Evolutionary conservation across 2,329 filamentous ascomycete genomes (phyloP), one percentile per base, ranked within the genome.

Genomic region (Neodidymelliopsis sp.): DNA sequence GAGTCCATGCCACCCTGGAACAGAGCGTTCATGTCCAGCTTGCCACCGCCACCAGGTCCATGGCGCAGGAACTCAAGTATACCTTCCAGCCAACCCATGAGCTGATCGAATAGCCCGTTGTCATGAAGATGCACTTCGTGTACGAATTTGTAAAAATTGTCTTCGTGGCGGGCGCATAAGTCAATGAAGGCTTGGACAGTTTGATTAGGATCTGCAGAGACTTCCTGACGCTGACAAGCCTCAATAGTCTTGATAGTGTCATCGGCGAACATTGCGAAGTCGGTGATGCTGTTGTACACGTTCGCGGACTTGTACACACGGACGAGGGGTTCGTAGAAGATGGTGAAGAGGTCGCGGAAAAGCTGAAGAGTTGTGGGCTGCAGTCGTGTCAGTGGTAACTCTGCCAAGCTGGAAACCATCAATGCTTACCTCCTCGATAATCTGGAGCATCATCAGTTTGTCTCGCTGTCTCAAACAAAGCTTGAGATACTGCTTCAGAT

Each of bases 151-250:
- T 97, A 99, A 70, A 99, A 93, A 75, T 96, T 96, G 70, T 95
- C 86, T 74, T 99, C 91, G 71, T 99, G 94, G 31, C 94, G 85
- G 59, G 90, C 88, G 73, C 94, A 99, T 16, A 99, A 82, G 68
- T 99, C 94, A 66, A 99, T 99, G 68, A 99, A 99, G 12, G 91
- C 88, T 71, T 99, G 94, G 1, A 99, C 94, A 0, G 94, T 99
- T 77, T 97, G 92, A 71, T 99, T 99, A 4, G 94, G 94, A 70
- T 99, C 94, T 1, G 93, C 91, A 2, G 90, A 92, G 34, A 94
- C 88, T 70, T 97, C 94, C 70, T 87, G 84, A 22, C 82, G 77
- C 61, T 88, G 85, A 28, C 83, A 84, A 31, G 81, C 80, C 64
- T 87, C 84, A 41, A 88, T 84, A 57, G 92, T 91, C 66, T 85